Base-by-base conservation (phyloP, 2,329 filamentous ascomycete species). In the Amphichorda felina region DNA sequence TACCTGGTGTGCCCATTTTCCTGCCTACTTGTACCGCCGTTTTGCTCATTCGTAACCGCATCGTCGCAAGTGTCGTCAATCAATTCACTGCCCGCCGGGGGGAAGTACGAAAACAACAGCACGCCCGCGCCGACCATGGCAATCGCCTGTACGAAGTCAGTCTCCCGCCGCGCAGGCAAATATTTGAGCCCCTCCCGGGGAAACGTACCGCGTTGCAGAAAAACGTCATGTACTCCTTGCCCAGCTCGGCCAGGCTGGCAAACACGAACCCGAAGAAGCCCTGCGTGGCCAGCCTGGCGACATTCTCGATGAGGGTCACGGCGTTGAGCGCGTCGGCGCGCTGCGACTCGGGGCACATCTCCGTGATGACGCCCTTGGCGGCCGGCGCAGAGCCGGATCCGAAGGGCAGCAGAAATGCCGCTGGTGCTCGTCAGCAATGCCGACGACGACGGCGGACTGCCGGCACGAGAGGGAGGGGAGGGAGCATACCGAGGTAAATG, bases 321-420 rank as follows among this genome's bases (percentile, higher is more conserved):
- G 75, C 78, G 27, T 76, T 75, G 3, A 85, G 57, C 0, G 80
- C 79, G 46, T 85, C 79, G 0, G 72, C 66, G 1, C 79, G 65
- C 37, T 79, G 70, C 1, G 63, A 63, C 2, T 72, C 62, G 0
- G 75, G 60, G 30, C 77, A 77, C 76, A 84, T 79, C 38, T 80
- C 72, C 0, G 81, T 69, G 40, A 84, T 82, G n/a, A 79, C 75
- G 1, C 79, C 80, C 43, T 84, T 85, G 2, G 78, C 76, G 0
- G 79, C 76, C 0, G 78, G 70, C 0, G 77, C 79, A 0, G 79
- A 79, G 0, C 80, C 80, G 0, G 79, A 79, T 0, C 75, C 78
- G 21, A 84, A 72, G 0, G 80, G 80, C 0, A 85, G 61, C 2
- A 83, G 49, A 18, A 72, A 67, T 0, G 76, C 76, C 2, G 79